Conservation (phyloP, 2,329 filamentous ascomycete species). For the Ophiocordyceps unilateralis region DNA sequence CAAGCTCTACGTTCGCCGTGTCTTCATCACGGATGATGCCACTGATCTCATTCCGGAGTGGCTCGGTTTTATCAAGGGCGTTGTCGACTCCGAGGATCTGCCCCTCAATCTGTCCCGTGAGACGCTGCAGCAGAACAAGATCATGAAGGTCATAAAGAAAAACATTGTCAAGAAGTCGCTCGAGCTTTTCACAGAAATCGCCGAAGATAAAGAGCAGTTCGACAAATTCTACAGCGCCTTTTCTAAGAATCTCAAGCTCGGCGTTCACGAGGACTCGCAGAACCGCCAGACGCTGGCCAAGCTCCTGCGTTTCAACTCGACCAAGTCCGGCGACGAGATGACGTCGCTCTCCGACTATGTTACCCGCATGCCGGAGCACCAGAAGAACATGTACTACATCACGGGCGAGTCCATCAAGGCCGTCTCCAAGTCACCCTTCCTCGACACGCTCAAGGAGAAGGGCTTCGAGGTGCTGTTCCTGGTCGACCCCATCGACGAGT, state of each 20-base stretch:
- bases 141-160: constrained; percentile 99
- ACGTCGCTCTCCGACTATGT: constrained; percentile 95
- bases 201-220: constrained; percentile 99
- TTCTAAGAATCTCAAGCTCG: constrained; percentile 99
- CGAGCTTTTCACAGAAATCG: constrained; percentile 97
- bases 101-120: constrained; percentile 99
- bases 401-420: constrained; percentile 99
- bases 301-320: constrained; percentile 97
- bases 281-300: constrained; percentile 88
- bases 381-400: constrained; percentile 99
- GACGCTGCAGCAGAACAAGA: constrained; percentile 99
- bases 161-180: constrained; percentile 99
- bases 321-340: constrained; percentile 92
- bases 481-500: constrained; percentile 97
- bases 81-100: constrained; percentile 98
- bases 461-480: constrained; percentile 99
- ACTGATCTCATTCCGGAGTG: constrained; percentile 98
- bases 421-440: constrained; percentile 94
- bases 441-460: constrained; percentile 97
- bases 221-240: constrained; percentile 99
- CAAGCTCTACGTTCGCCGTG: constrained; percentile 99
- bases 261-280: constrained; percentile 98
- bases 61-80: constrained; percentile 99
- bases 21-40: constrained; percentile 99
- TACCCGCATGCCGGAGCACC: constrained; percentile 98